Evolutionary conservation across 2,329 filamentous ascomycete species (phyloP), one percentile per base, ranked within the genome.

Genomic region (Thielaviopsis punctulata): DNA sequence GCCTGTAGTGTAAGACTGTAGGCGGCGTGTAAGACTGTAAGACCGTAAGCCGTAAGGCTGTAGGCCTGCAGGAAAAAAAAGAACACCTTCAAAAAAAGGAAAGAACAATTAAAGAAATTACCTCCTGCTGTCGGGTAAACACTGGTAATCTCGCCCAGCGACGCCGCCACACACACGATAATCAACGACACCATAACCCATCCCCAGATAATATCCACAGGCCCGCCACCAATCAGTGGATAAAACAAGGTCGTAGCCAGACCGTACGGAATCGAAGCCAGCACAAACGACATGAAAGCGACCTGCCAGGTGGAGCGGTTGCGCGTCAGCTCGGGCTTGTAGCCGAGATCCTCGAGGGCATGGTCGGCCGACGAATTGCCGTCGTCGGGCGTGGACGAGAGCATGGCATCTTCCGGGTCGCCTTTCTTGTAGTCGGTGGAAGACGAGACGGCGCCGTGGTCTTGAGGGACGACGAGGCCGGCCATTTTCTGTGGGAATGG

Each of bases 61-160:
- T n/a, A n/a, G n/a, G n/a, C n/a, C n/a, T n/a, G n/a, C n/a, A n/a
- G n/a, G n/a, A n/a, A n/a, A n/a, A n/a, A n/a, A n/a, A n/a, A n/a
- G n/a, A n/a, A n/a, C n/a, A n/a, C n/a, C n/a, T n/a, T n/a, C 25
- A 13, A 30, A 12, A 19, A 21, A 49, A 27, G 21, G 21, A 48
- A 43, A 9, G 39, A 25, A 33, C 23, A 12, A n/a, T n/a, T 18
- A 49, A 18, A 13, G 41, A 27, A 59, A 59, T 58, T 65, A 62
- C 82, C 83, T 60, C 82, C 82, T 49, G 80, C 79, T n/a, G 82
- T 86, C 21, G 83, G 83, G 60, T 83, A 86, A 39, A 85, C 79
- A 59, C 78, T 82, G 55, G 82, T 85, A 61, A 87, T 84, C 66
- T 87, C 83, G 57, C 79, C 80, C 25, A 86, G 72, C 19, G 80